Evolutionary conservation across 495 filamentous ascomycete genomes (phyloP).

Genomic region (Trichocladium antarcticum): DNA sequence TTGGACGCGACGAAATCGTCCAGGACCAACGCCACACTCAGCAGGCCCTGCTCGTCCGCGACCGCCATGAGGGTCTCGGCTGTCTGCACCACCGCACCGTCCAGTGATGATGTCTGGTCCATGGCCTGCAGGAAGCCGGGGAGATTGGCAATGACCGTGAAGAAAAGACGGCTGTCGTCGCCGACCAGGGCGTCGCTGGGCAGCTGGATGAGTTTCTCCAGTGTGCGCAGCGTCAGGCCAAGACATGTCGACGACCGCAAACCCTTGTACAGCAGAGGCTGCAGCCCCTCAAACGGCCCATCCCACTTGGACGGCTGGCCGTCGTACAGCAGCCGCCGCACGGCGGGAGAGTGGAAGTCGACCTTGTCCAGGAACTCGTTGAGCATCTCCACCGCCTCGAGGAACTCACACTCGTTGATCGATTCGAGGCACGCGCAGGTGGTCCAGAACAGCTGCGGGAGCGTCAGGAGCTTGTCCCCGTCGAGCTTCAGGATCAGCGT

Average conservation of each 20-base stretch:
- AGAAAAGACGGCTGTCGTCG: slow-evolving; percentile 67
- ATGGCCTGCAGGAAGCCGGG: slow-evolving; percentile 77
- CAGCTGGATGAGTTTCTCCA: slow-evolving; percentile 67
- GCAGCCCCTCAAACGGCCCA: slow-evolving; percentile 75
- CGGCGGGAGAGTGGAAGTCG: slow-evolving; percentile 59
- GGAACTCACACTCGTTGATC: slow-evolving; percentile 87
- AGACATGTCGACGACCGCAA: slow-evolving; percentile 76
- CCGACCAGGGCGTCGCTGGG: slow-evolving; percentile 76
- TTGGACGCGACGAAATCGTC: slow-evolving; percentile 56
- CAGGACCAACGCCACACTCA: slow-evolving; percentile 48
- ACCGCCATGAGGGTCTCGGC: slow-evolving; percentile 59
- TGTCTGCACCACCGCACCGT: slow-evolving; percentile 44
- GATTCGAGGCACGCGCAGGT: slow-evolving; percentile 92
- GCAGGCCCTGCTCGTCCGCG: slow-evolving; percentile 57
- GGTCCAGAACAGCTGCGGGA: slow-evolving; percentile 94
- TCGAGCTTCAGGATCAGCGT: slow-evolving; percentile 77
- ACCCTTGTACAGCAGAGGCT: slow-evolving; percentile 79
- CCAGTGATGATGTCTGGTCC: slow-evolving; percentile 49
- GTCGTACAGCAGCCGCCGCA: slow-evolving; percentile 59
- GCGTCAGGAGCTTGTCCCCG: slow-evolving; percentile 66
- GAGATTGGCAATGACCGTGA: slow-evolving; percentile 75
- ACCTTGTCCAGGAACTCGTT: slow-evolving; percentile 74
- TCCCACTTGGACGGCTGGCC: slow-evolving; percentile 82
- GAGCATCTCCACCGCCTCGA: slow-evolving; percentile 85
- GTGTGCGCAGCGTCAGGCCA: slow-evolving; percentile 58